Conservation (phyloP, 2,329 filamentous ascomycete genomes). For the Fusarium sp. region DNA sequence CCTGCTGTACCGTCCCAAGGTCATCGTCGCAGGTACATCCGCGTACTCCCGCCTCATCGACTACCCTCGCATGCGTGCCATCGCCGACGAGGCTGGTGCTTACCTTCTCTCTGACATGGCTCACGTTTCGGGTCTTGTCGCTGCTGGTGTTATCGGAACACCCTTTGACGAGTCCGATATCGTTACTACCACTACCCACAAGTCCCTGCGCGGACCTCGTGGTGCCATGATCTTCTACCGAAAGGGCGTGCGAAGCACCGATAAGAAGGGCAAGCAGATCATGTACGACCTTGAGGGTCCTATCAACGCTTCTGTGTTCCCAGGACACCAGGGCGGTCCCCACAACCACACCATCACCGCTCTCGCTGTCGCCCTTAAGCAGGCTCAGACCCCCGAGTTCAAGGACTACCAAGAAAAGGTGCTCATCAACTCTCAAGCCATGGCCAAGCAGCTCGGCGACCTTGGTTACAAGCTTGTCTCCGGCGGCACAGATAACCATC, state of each 20-base stretch:
- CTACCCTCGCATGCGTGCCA: conserved; percentile 87
- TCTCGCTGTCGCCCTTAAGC: conserved; percentile 89
- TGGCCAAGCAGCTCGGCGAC: conserved; percentile 73
- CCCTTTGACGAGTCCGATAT: conserved; percentile 91
- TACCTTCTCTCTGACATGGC: conserved; percentile 96
- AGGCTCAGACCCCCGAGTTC: conserved; percentile 88
- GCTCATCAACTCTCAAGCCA: conserved; percentile 85
- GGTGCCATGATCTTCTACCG: conserved; percentile 99
- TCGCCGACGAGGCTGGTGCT: conserved; percentile 86
- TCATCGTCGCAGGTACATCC: conserved; percentile 91
- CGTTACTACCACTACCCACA: conserved; percentile 98
- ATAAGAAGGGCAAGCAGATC: conserved; percentile 82
- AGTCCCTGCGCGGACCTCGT: conserved; percentile 90
- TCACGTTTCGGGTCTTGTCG: conserved; percentile 92
- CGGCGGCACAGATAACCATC: conserved; percentile 94
- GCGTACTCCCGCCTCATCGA: conserved; percentile 95
- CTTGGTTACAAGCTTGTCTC: conserved; percentile 88
- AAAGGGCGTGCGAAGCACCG: conserved; percentile 84
- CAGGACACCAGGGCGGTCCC: conserved; percentile 94
- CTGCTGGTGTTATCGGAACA: conserved; percentile 86
- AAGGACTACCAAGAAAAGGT: conserved; percentile 89
- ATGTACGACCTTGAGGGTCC: conserved; percentile 87
- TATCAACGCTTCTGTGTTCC: conserved; percentile 96
- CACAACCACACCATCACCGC: conserved; percentile 99
- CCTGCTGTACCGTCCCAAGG: conserved; percentile 88